phyloP scores from a whole-genome alignment of 2,329 filamentous ascomycete species.

The Dothistroma pini region DNA sequence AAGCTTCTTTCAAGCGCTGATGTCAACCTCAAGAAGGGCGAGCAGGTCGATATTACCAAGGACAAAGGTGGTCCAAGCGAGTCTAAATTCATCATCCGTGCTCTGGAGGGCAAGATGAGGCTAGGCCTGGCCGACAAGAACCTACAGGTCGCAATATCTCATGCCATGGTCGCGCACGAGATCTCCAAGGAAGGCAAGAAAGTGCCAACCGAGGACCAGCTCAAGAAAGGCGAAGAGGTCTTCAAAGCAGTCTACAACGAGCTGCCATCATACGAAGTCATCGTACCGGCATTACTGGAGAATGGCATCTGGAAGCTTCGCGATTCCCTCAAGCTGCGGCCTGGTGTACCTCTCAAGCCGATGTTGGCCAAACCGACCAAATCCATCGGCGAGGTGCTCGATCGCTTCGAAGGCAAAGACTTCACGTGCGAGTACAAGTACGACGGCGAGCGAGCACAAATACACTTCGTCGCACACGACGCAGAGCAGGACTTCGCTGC shows the following conservation, averaged over 20 bases:
- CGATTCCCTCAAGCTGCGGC: constrained; percentile 84
- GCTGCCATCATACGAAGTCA: constrained; percentile 90
- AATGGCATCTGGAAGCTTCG: constrained; percentile 79
- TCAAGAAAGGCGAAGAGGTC: constrained; percentile 78
- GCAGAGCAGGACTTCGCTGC: constrained; percentile 67
- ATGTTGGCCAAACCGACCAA: constrained; percentile 99
- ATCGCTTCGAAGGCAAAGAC: constrained; percentile 89
- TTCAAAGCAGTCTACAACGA: constrained; percentile 87
- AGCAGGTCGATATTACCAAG: constrained; percentile 74
- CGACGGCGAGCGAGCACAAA: constrained; percentile 96
- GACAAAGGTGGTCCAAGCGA: constrained; percentile 94
- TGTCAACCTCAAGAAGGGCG: constrained; percentile 63
- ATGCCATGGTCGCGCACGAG: constrained; percentile 84
- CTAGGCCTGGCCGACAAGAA: constrained; percentile 90
- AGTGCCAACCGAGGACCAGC: constrained; percentile 66
- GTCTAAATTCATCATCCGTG: constrained; percentile 88
- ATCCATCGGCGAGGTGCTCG: constrained; percentile 93
- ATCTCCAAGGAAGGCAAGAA: constrained; percentile 64
- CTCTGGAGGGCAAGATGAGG: constrained; percentile 89
- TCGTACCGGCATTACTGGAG: constrained; percentile 83
- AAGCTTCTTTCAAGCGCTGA: constrained; percentile 92
- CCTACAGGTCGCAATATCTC: constrained; percentile 82
- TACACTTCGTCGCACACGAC: constrained; percentile 89
- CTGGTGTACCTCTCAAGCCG: constrained; percentile 91
- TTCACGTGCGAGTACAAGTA: constrained; percentile 99